These are phyloP conservation scores for Sporothrix schenckii DNA, from an alignment of 2,329 filamentous ascomycete genomes.

Conservation along the genomic window DNA sequence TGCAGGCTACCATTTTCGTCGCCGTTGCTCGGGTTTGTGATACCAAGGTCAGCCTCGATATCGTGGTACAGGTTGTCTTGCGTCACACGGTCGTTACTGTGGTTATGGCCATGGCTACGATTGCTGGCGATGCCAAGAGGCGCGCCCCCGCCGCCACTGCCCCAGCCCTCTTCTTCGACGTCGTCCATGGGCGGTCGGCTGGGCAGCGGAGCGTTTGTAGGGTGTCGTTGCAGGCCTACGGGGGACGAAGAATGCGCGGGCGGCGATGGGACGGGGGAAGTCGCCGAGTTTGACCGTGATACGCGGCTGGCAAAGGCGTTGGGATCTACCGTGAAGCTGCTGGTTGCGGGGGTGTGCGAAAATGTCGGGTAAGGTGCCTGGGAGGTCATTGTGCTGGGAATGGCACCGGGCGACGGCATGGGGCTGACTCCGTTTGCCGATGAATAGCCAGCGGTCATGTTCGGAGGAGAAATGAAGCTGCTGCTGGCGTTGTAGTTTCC, in stretches of 20 bases:
- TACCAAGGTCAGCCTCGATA: constrained; percentile 58
- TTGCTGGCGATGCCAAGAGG: constrained; percentile 28
- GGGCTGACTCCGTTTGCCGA: constrained; percentile 46
- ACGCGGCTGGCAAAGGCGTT: constrained; percentile 50
- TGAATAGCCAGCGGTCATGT: not conserved
- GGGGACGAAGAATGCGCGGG: constrained; percentile 48
- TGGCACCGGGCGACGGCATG: constrained; percentile 39
- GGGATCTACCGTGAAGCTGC: constrained; percentile 54
- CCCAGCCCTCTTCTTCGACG: constrained; percentile 50
- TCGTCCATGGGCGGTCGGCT: constrained; percentile 53
- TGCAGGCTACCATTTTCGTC: constrained; percentile 53
- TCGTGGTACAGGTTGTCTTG: constrained; percentile 62
- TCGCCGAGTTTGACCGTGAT: constrained; percentile 55
- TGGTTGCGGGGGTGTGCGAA: constrained; percentile 57
- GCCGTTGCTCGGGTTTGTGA: constrained; percentile 51
- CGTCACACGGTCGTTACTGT: constrained; percentile 43
- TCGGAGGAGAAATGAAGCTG: constrained; percentile 28
- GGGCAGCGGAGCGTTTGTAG: constrained; percentile 63
- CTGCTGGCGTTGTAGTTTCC: constrained; percentile 34
- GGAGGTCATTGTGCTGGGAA: constrained; percentile 42
- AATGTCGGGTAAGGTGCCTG: constrained; percentile 57
- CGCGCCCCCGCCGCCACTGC: not conserved
- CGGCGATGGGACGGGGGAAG: constrained; percentile 53
- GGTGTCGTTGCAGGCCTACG: constrained; percentile 57
- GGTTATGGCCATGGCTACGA: constrained; percentile 31